Evolutionary conservation across 2,329 filamentous ascomycete species (phyloP), one percentile per base, ranked within the genome.

Genomic region (Lasiodiplodia hormozganensis): DNA sequence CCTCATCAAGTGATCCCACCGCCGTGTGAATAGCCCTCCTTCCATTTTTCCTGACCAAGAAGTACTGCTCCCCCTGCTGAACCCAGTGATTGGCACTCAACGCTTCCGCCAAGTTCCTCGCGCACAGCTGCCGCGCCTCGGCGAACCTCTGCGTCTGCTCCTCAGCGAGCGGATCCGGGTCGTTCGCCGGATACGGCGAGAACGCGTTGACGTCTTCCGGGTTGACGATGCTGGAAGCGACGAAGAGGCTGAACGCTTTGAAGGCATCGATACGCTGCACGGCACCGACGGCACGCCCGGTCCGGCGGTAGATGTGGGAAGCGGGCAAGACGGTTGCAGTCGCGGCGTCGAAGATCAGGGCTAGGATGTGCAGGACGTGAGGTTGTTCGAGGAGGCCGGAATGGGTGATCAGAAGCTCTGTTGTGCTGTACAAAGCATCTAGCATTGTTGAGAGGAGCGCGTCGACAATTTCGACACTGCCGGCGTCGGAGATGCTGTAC

Each of bases 61-160:
- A 86, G 70, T 86, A 83, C 62, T 68, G 36, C 1, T 69, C 72
- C 1, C 52, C 25, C 18, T 62, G 52, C 16, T 67, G 67, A 31
- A 81, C 80, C 86, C 86, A 88, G 40, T 82, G 83, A 0, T 76
- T 76, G 28, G 73, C 75, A 4, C 43, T 31, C 21, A 88, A 72
- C 51, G 81, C 81, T 0, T 81, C 74, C 43, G 79, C 74, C 3
- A 88, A 72, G 31, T 85, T 82, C 40, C 79, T 80, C 2, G 76
- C 75, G 51, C 72, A 76, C 58, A 79, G 79, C 1, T 72, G 52
- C 0, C 76, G 66, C 3, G 72, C 31, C 8, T 69, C 68, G 4
- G 34, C 58, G 25, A 70, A 69, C 3, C 31, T 11, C n/a, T 12
- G 18, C n/a, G n/a, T 38, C 31, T 16, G 28, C 18, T 70, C 70